These are phyloP conservation scores for Saccharomyces hybrid DNA, from an alignment of 1,139 yeast genomes.

Conservation along the genomic window DNA sequence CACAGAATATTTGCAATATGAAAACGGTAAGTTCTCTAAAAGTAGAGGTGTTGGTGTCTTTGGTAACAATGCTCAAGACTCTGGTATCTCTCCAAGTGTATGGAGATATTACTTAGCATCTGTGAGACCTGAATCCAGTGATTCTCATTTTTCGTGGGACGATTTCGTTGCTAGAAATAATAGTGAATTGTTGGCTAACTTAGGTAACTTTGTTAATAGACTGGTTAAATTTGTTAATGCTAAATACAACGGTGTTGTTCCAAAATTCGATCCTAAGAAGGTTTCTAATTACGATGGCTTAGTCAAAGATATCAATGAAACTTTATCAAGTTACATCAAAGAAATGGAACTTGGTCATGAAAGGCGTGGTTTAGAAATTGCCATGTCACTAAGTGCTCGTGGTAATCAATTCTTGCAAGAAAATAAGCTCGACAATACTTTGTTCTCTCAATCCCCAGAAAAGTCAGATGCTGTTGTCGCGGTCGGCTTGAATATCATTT, in stretches of 20 bases:
- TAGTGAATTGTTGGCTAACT: conserved; percentile 85
- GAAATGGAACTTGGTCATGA: conserved; percentile 75
- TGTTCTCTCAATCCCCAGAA: conserved; percentile 67
- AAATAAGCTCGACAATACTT: conserved; percentile 83
- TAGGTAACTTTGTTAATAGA: conserved; percentile 95
- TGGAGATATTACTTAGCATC: conserved; percentile 96
- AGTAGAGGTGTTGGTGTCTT: conserved; percentile 96
- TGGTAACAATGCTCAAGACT: conserved; percentile 93
- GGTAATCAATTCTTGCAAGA: conserved; percentile 95
- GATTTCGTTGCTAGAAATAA: conserved; percentile 93
- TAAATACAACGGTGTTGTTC: conserved; percentile 86
- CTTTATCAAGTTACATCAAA: conserved; percentile 54
- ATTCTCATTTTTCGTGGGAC: conserved; percentile 94
- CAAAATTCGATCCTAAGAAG: conserved; percentile 43
- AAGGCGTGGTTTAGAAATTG: conserved; percentile 82
- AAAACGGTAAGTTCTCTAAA: conserved; percentile 95
- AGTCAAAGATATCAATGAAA: conserved; percentile 50
- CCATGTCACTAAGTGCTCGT: conserved; percentile 85
- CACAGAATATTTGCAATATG: conserved; percentile 94
- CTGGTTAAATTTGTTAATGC: conserved; percentile 83
- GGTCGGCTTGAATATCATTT: conserved; percentile 81
- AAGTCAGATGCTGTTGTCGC: conserved; percentile 90
- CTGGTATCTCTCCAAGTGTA: conserved; percentile 83
- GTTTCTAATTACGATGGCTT: conserved; percentile 46
- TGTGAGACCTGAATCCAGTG: conserved; percentile 91